Percentiles rank a stretch among this genome's conserved stretches.
Evolutionary conservation across 164 flowering plant species (phyloP).

Genomic region (Chloranthus sessilifolius): DNA sequence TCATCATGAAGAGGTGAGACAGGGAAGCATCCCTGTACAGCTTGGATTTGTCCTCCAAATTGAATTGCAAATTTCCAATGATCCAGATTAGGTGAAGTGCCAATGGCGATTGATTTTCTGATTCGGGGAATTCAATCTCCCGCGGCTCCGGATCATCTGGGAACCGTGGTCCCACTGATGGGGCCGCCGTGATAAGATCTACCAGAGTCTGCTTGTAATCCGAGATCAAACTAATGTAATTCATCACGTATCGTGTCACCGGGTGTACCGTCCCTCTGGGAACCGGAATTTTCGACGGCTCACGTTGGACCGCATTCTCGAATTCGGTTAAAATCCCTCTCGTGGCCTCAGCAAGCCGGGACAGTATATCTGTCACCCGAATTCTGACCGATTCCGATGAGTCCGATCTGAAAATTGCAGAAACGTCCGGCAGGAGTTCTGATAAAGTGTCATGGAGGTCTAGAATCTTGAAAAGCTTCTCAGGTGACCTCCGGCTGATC

Average conservation of each 20-base stretch:
- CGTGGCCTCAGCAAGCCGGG: slow-evolving; percentile 72
- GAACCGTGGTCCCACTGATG: slow-evolving; percentile 47
- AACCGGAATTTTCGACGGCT: slow-evolving; percentile 61
- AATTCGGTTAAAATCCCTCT: slow-evolving; percentile 78
- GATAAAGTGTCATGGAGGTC: slow-evolving; percentile 70
- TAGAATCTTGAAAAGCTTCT: slow-evolving; percentile 78
- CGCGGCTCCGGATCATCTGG: slow-evolving; percentile 46
- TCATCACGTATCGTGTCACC: slow-evolving; percentile 86
- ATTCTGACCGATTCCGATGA: slow-evolving; percentile 50
- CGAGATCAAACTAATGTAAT: slow-evolving; percentile 68
- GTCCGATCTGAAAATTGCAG: slow-evolving; percentile 48
- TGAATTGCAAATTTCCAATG: slow-evolving; percentile 55
- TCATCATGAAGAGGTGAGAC: slow-evolving; percentile 74
- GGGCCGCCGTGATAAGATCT: slow-evolving; percentile 64
- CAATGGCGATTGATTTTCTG: slow-evolving; percentile 42
- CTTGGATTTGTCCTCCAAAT: slow-evolving; percentile 76
- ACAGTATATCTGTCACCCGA: slow-evolving; percentile 62
- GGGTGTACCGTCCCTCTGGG: slow-evolving; percentile 92
- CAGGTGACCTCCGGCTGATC: slow-evolving; percentile 70
- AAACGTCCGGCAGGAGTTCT: slow-evolving; percentile 63
- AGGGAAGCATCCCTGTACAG: slow-evolving; percentile 64
- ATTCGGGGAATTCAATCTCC: slow-evolving; percentile 54
- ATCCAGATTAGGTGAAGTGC: slow-evolving; percentile 82
- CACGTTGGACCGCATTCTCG: slow-evolving; percentile 73
- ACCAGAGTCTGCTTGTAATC: slow-evolving; percentile 65